phyloP scores from a whole-genome alignment of 2,329 filamentous ascomycete species.

The Epichloe hybrida region DNA sequence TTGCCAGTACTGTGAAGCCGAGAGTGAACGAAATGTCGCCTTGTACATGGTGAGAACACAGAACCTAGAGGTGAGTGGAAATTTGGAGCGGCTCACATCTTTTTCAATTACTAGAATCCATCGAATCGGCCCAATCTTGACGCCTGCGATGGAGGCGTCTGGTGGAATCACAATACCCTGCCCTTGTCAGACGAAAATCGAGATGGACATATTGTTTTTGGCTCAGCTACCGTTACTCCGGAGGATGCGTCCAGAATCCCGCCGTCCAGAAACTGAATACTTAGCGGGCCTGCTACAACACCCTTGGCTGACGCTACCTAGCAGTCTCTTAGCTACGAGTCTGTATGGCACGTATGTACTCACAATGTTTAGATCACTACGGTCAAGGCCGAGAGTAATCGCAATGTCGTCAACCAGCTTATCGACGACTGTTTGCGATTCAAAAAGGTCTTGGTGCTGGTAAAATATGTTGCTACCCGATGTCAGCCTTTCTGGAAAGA shows the following conservation, averaged over 20 bases:
- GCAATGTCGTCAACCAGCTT: conserved; percentile 62
- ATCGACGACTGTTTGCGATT: conserved; percentile 55
- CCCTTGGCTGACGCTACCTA: conserved; percentile 65
- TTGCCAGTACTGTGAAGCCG: conserved; percentile 41
- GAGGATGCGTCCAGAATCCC: conserved; percentile 20
- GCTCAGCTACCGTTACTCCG: conserved; percentile 15
- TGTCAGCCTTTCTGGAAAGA: neutral
- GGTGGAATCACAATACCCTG: conserved; percentile 51
- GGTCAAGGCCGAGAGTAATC: conserved; percentile 49
- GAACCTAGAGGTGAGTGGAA: neutral
- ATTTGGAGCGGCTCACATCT: conserved; percentile 36
- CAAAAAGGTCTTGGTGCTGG: conserved; percentile 58
- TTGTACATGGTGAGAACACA: conserved; percentile 16
- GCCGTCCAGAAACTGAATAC: conserved; percentile 31
- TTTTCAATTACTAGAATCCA: conserved; percentile 72
- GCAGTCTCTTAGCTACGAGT: conserved; percentile 1
- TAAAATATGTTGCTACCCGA: conserved; percentile 57
- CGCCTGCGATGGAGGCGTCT: conserved; percentile 29
- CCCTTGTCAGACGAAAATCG: conserved; percentile 5
- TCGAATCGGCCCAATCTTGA: conserved; percentile 34
- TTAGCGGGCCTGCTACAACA: conserved; percentile 46
- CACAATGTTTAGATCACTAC: conserved; percentile 59
- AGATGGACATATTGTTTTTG: neutral
- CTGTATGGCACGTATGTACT: conserved; percentile 11
- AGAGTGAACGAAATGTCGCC: conserved; percentile 63